Evolutionary conservation across 2,329 filamentous ascomycete genomes (phyloP).

Genomic region (Neoscytalidium dimidiatum): DNA sequence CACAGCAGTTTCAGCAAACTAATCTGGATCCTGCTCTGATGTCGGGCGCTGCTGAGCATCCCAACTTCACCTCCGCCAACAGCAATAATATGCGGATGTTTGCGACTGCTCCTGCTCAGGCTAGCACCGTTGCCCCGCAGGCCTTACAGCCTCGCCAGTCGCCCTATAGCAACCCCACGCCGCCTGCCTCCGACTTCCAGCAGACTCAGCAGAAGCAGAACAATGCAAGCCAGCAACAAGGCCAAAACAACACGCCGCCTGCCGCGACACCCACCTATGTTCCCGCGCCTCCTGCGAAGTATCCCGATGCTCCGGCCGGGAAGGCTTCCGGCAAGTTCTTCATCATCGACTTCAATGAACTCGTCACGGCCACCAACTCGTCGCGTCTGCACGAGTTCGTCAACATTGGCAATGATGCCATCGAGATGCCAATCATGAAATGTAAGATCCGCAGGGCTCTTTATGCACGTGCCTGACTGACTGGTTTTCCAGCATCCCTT

Average conservation of each 20-base stretch:
- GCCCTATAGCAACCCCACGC: conserved; percentile 1
- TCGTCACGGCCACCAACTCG: conserved; percentile 48
- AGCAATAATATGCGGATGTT: conserved; percentile 5
- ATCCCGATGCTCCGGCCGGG: conserved; percentile 29
- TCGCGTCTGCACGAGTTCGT: conserved; percentile 46
- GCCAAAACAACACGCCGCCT: neutral
- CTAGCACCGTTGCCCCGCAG: conserved; percentile 20
- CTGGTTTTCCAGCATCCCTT: conserved; percentile 36
- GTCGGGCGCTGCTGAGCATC: conserved; percentile 7
- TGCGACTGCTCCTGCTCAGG: conserved; percentile 6
- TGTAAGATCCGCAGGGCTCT: conserved; percentile 34
- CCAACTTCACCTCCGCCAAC: conserved; percentile 15
- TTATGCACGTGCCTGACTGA: conserved; percentile 25
- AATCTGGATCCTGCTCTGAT: conserved; percentile 24
- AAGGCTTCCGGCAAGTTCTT: conserved; percentile 42
- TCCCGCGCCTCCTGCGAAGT: conserved; percentile 4
- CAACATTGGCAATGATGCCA: conserved; percentile 43
- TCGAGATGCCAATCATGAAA: conserved; percentile 47
- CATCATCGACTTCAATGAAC: conserved; percentile 42
- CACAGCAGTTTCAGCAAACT: conserved; percentile 19
- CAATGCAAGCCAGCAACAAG: neutral
- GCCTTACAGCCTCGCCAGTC: conserved; percentile 21
- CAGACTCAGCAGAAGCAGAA: conserved; percentile 6
- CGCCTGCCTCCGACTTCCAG: conserved; percentile 9
- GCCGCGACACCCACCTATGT: neutral